phyloP scores from a whole-genome alignment of 1,284 basidiomycete genomes.

The Wolfiporia cocos region DNA sequence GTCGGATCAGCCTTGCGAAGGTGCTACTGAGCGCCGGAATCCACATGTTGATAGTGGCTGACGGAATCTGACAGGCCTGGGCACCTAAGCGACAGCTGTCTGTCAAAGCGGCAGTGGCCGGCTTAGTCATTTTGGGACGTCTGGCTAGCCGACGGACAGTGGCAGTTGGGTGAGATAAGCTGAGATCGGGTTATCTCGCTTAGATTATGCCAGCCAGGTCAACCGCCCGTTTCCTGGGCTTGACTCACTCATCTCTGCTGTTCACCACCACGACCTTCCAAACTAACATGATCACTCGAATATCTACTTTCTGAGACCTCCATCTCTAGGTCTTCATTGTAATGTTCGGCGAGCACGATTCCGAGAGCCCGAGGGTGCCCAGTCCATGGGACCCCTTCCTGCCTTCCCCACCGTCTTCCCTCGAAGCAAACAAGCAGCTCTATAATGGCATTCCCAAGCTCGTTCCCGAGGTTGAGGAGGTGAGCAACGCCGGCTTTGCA shows the following conservation, averaged over 20 bases:
- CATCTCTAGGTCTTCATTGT: conserved; percentile 11
- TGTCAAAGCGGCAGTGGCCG: too few relatives aligned
- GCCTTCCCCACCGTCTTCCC: conserved; percentile 40
- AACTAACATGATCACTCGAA: conserved; percentile 57
- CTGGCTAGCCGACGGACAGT: too few relatives aligned
- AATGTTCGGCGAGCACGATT: conserved; percentile 79
- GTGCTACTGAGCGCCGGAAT: too few relatives aligned
- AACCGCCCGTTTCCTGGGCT: too few relatives aligned
- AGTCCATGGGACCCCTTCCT: conserved; percentile 77
- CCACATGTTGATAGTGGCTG: too few relatives aligned
- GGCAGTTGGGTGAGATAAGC: too few relatives aligned
- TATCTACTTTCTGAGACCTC: conserved; percentile 29
- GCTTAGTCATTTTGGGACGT: too few relatives aligned
- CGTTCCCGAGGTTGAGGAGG: conserved; percentile 68
- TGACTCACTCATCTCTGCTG: background rate
- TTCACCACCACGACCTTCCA: conserved; percentile 8
- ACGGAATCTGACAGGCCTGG: too few relatives aligned
- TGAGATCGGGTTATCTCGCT: background rate
- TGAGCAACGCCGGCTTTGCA: conserved; percentile 16
- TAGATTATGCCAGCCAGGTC: too few relatives aligned
- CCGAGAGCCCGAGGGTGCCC: conserved; percentile 68
- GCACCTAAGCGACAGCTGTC: too few relatives aligned
- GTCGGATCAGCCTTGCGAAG: too few relatives aligned
- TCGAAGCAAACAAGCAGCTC: conserved; percentile 16
- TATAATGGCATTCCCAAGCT: conserved; percentile 45